A percentile compares a stretch with the other conserved stretches of the same genome.
Conservation (phyloP, 2,329 filamentous ascomycete species). For the Thielaviopsis ethacetica region DNA sequence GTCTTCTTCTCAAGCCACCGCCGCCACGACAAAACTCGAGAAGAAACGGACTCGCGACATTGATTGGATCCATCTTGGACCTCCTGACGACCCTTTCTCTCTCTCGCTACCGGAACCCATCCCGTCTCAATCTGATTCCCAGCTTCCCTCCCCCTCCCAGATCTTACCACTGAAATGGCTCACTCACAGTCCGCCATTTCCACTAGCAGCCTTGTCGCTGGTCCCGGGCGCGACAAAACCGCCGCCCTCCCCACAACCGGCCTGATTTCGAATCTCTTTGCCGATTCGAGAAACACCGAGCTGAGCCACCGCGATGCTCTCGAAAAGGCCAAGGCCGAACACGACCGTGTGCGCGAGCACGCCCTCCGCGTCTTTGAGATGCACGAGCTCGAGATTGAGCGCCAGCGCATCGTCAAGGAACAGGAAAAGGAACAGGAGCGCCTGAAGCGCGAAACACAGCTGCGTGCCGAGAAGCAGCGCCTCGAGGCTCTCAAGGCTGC, state of each 20-base stretch:
- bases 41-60: not conserved
- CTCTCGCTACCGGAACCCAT: not conserved
- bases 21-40: not conserved
- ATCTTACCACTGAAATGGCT: constrained; percentile 1
- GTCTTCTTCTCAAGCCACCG: not conserved
- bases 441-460: constrained; percentile 26
- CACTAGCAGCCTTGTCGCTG: constrained; percentile 10
- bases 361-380: constrained; percentile 32
- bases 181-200: constrained; percentile 4
- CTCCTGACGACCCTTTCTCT: not conserved
- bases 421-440: constrained; percentile 31
- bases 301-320: constrained; percentile 49
- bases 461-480: constrained; percentile 30
- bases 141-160: not conserved
- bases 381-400: constrained; percentile 29
- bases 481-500: constrained; percentile 31
- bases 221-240: constrained; percentile 24
- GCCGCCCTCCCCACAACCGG: constrained; percentile 24
- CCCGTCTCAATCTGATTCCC: not conserved
- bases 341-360: constrained; percentile 43
- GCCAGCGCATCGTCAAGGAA: constrained; percentile 25
- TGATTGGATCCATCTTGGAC: not conserved
- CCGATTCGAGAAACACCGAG: constrained; percentile 44
- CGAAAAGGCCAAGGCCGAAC: constrained; percentile 45
- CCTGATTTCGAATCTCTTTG: constrained; percentile 44